Evolutionary conservation across 257 asterid species (phyloP).

Genomic region (Thymus mandschuricus): DNA sequence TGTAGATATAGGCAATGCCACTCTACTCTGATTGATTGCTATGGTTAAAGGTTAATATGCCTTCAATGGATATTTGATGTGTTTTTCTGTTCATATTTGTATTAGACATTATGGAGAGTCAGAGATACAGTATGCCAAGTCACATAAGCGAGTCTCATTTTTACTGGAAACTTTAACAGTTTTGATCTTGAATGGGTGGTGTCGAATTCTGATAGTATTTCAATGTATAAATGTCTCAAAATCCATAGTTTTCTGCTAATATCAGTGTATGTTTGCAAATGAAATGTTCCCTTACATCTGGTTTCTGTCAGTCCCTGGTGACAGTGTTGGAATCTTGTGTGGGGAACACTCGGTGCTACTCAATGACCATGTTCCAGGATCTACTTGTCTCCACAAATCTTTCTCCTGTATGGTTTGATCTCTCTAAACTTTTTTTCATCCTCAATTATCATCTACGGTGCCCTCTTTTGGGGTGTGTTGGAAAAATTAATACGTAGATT

Average conservation of each 20-base stretch:
- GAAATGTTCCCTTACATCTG: slow-evolving; percentile 33
- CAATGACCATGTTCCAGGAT: slow-evolving; percentile 92
- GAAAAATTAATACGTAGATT: slow-evolving; percentile 4
- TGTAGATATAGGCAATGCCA: slow-evolving; percentile 1
- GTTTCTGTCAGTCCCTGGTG: slow-evolving; percentile 77
- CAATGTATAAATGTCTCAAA: not conserved
- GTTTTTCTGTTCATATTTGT: not conserved
- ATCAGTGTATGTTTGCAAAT: slow-evolving; percentile 12
- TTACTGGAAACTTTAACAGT: not conserved
- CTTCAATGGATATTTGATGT: not conserved
- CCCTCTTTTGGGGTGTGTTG: slow-evolving; percentile 19
- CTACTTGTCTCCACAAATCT: slow-evolving; percentile 88
- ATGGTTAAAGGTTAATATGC: not conserved
- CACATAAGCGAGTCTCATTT: not conserved
- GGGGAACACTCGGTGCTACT: slow-evolving; percentile 65
- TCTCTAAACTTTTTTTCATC: slow-evolving; percentile 30
- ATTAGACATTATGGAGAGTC: not conserved
- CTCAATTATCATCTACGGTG: slow-evolving; percentile 5
- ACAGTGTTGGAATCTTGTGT: slow-evolving; percentile 76
- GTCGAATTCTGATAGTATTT: slow-evolving; percentile 1
- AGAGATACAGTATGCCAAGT: not conserved
- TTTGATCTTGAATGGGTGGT: slow-evolving; percentile 12
- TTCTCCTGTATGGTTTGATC: slow-evolving; percentile 76
- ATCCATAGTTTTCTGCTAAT: slow-evolving; percentile 11
- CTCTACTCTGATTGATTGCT: not conserved